phyloP scores from a whole-genome alignment of 2,329 filamentous ascomycete species.

The Aspergillus brasiliensis region DNA sequence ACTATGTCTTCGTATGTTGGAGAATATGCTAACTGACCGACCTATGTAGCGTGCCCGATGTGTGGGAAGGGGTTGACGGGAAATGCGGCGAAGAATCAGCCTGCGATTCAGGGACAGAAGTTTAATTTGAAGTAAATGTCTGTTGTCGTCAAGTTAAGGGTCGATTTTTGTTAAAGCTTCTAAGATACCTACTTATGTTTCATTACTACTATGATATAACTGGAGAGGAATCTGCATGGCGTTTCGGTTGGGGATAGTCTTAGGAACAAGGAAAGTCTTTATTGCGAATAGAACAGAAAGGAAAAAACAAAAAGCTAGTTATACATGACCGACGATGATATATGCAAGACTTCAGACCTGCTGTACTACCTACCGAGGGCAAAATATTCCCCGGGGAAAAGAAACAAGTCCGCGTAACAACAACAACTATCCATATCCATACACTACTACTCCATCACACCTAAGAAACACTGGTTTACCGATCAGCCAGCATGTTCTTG shows the following conservation, averaged over 20 bases:
- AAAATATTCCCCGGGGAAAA: not conserved
- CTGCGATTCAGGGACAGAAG: constrained; percentile 62
- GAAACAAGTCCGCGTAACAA: not conserved
- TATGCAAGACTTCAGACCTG: constrained; percentile 34
- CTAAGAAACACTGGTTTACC: constrained; percentile 50
- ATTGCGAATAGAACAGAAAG: constrained; percentile 18
- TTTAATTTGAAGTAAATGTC: constrained; percentile 64
- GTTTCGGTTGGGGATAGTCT: constrained; percentile 5
- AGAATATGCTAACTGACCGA: constrained; percentile 19
- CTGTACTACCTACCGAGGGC: not conserved
- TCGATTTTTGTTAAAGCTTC: not conserved
- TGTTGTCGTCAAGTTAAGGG: not conserved
- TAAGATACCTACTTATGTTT: not conserved
- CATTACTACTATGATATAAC: constrained; percentile 2
- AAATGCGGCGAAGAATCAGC: constrained; percentile 50
- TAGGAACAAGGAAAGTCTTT: not conserved
- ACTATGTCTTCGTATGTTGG: not conserved
- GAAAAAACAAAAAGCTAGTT: constrained; percentile 36
- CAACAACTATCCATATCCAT: not conserved
- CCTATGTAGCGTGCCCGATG: constrained; percentile 59
- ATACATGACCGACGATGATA: constrained; percentile 42
- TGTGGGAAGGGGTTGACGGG: constrained; percentile 60
- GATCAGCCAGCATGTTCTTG: constrained; percentile 79
- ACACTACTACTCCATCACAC: not conserved
- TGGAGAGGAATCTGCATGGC: constrained; percentile 12